These are phyloP conservation scores for Diospyros kaki DNA, from an alignment of 148 eudicot genomes.

Conservation along the genomic window DNA sequence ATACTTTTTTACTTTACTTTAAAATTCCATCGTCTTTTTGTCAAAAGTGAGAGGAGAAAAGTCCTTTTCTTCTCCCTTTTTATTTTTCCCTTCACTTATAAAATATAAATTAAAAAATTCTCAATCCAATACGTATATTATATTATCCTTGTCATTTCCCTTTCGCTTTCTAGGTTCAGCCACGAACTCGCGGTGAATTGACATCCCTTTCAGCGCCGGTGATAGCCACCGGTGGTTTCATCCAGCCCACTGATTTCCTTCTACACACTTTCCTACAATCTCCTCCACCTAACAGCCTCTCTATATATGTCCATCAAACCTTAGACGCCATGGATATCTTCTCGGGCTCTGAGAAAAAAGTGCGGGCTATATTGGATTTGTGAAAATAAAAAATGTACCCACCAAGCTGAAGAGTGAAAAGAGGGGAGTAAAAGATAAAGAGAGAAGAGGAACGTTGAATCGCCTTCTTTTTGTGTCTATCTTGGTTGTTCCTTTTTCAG, in stretches of 20 bases:
- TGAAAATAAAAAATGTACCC: background rate
- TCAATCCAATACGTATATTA: too few species aligned
- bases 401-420: background rate
- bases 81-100: too few species aligned
- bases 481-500: constrained; percentile 4
- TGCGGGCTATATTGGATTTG: background rate
- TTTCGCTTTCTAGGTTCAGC: background rate
- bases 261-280: constrained; percentile 15
- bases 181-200: background rate
- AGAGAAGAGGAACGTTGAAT: background rate
- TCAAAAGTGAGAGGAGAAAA: too few species aligned
- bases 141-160: too few species aligned
- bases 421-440: background rate
- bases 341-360: background rate
- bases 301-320: background rate
- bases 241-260: constrained; percentile 22
- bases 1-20: too few species aligned
- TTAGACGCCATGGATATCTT: background rate
- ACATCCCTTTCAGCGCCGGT: constrained; percentile 13
- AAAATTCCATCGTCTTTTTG: too few species aligned
- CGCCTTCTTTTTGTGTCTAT: background rate
- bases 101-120: too few species aligned
- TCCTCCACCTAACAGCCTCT: background rate
- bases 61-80: too few species aligned
- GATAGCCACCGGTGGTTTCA: background rate